Evolutionary conservation across 441 rosid species (phyloP), one percentile per base, ranked within the genome.

Genomic region (Erodium chrysanthum): DNA sequence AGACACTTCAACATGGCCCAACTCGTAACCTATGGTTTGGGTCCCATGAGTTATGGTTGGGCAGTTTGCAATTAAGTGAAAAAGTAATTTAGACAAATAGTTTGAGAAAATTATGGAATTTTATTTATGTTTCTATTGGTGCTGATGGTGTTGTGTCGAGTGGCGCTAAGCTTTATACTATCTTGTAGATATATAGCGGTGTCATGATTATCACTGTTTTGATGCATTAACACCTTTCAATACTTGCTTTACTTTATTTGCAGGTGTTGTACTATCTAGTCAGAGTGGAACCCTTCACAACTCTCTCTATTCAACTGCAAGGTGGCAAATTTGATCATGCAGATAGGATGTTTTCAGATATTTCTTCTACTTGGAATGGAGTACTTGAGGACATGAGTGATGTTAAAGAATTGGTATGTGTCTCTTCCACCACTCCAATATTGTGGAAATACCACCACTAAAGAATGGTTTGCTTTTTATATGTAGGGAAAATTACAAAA

Each of bases 291-390:
- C 99, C 99, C 27, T 96, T 92, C 76, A 96, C 97, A 68, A 88
- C 99, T 25, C 84, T 96, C 71, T 90, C 98, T 71, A 86, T 96
- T 78, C 97, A 96, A 82, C 84, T 96, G 73, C 99, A 96, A 96
- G 99, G 98, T 78, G 98, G 98, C 75, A 92, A 92, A 83, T 92
- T 92, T 77, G 99, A 92, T 81, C 99, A 96, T 79, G 99, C 98
- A 70, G 98, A 96, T 72, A 80, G 98, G 76, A 81, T 96, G 99
- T 96, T 96, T 87, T 92, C 82, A 42, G 98, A 96, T 74, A 70
- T 96, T 75, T 79, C 88, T 77, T 89, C 86, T 75, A 90, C 99
- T 48, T 96, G 99, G 99, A 83, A 92, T 81, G 98, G 99, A 67
- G 88, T 96, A 75, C 81, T 88, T n/a, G 97, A 96, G 78, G 99